These are phyloP conservation scores for Neocucurbitaria cava DNA, from an alignment of 2,329 filamentous ascomycete genomes.

Conservation along the genomic window DNA sequence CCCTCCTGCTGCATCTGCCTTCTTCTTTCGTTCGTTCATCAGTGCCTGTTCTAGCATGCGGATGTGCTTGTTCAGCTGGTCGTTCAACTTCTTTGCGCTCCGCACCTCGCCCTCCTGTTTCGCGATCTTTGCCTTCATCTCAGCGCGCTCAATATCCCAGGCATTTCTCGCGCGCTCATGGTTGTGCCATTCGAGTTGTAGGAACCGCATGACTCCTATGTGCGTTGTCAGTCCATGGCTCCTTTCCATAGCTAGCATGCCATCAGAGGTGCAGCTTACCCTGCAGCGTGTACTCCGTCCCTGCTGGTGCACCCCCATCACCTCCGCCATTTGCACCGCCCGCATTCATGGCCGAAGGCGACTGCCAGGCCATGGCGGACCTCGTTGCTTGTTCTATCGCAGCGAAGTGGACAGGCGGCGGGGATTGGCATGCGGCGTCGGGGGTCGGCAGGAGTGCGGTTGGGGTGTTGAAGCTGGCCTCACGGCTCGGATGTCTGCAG, in stretches of 20 bases:
- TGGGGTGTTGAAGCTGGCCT: conserved; percentile 28
- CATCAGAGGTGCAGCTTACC: conserved; percentile 53
- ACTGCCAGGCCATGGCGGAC: conserved; percentile 72
- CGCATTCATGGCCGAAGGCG: conserved; percentile 67
- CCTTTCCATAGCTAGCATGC: conserved; percentile 7
- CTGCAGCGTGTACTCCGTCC: conserved; percentile 76
- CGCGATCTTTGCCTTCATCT: conserved; percentile 98
- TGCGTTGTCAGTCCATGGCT: conserved; percentile 21
- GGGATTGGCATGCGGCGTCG: conserved; percentile 39
- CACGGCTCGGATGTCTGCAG: conserved; percentile 27
- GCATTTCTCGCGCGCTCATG: conserved; percentile 97
- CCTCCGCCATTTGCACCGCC: conserved; percentile 60
- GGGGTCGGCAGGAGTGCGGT: conserved; percentile 30
- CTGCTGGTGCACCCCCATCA: conserved; percentile 60
- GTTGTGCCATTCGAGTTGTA: conserved; percentile 98
- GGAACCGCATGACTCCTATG: conserved; percentile 95
- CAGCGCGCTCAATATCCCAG: conserved; percentile 98
- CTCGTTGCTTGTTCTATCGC: conserved; percentile 25
- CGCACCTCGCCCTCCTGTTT: conserved; percentile 88
- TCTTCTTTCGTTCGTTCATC: conserved; percentile 80
- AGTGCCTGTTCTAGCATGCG: conserved; percentile 87
- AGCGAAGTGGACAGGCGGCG: conserved; percentile 31
- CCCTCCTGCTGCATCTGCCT: conserved; percentile 57
- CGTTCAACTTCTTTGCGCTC: conserved; percentile 86
- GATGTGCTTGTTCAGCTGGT: conserved; percentile 89